Percentiles rank a stretch among this genome's conserved stretches.
Evolutionary conservation across 2,329 filamentous ascomycete genomes (phyloP).

Genomic region (Orbilia javanica): DNA sequence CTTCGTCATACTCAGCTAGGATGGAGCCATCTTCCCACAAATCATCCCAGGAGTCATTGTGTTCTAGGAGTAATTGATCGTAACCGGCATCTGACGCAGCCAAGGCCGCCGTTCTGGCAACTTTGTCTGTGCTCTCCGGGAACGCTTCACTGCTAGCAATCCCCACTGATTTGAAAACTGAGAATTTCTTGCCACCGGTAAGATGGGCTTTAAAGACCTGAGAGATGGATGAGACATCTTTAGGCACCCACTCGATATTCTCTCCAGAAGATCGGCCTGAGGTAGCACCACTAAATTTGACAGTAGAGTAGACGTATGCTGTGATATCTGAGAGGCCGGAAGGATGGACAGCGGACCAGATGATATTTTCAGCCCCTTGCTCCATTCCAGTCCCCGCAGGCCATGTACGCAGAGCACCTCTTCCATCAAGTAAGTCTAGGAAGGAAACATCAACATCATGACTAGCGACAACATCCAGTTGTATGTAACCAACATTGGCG

Average conservation of each 20-base stretch:
- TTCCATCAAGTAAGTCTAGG: constrained; percentile 77
- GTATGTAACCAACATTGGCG: constrained; percentile 69
- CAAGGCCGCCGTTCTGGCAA: constrained; percentile 71
- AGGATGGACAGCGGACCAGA: constrained; percentile 76
- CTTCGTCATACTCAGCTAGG: constrained; percentile 66
- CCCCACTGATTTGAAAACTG: constrained; percentile 76
- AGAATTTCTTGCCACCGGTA: constrained; percentile 69
- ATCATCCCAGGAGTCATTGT: constrained; percentile 73
- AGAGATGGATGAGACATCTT: constrained; percentile 75
- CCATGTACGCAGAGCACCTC: constrained; percentile 75
- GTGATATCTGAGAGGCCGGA: constrained; percentile 74
- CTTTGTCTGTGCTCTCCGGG: constrained; percentile 64
- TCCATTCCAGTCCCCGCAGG: constrained; percentile 72
- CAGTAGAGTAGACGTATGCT: constrained; percentile 71
- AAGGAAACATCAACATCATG: constrained; percentile 68
- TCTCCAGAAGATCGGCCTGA: constrained; percentile 60
- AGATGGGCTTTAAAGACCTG: constrained; percentile 72
- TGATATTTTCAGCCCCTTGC: constrained; percentile 67
- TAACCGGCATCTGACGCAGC: constrained; percentile 71
- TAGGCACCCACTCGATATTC: constrained; percentile 66
- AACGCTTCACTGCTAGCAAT: constrained; percentile 78
- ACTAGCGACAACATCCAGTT: constrained; percentile 72
- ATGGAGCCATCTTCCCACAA: constrained; percentile 73
- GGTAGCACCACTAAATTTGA: constrained; percentile 64
- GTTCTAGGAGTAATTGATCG: constrained; percentile 70